Percentiles rank a stretch among this genome's conserved stretches.
phyloP scores from a whole-genome alignment of 768 basidiomycete species.

The Tylopilus felleus region DNA sequence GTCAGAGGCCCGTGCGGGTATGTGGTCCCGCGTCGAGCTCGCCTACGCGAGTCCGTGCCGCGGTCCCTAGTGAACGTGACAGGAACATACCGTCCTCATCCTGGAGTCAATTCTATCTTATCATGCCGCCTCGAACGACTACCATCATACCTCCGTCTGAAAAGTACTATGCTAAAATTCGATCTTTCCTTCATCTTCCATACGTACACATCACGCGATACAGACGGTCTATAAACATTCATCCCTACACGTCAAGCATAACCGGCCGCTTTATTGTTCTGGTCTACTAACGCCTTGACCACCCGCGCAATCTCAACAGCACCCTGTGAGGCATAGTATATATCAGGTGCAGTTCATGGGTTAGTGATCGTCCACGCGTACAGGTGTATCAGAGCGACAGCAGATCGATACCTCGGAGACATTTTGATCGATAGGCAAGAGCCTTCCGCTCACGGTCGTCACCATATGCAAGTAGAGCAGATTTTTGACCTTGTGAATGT shows the following conservation, averaged over 20 bases:
- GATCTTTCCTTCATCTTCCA: background rate
- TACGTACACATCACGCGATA: background rate
- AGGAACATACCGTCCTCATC: no score
- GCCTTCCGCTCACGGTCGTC: slow-evolving; percentile 44
- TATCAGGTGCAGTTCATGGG: background rate
- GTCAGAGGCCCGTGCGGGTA: no score
- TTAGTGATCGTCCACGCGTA: slow-evolving; percentile 27
- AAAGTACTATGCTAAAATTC: no score
- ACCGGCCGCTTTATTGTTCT: slow-evolving; percentile 41
- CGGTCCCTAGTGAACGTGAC: no score
- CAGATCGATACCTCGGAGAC: slow-evolving; percentile 57
- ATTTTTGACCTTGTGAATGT: slow-evolving; percentile 37
- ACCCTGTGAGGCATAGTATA: slow-evolving; percentile 33
- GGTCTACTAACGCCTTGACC: slow-evolving; percentile 55
- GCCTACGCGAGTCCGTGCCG: no score
- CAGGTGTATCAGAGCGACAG: slow-evolving; percentile 63
- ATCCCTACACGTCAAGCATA: slow-evolving; percentile 13
- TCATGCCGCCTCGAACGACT: no score
- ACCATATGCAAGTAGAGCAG: slow-evolving; percentile 43
- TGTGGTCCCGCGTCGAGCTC: no score
- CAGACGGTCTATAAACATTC: background rate
- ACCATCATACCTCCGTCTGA: no score
- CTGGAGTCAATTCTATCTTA: no score
- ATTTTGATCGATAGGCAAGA: slow-evolving; percentile 41
- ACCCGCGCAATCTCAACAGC: slow-evolving; percentile 49